A percentile compares a stretch with the other conserved stretches of the same genome.
Evolutionary conservation across 331 rosid genomes (phyloP).

Genomic region (Quercus tomentella): DNA sequence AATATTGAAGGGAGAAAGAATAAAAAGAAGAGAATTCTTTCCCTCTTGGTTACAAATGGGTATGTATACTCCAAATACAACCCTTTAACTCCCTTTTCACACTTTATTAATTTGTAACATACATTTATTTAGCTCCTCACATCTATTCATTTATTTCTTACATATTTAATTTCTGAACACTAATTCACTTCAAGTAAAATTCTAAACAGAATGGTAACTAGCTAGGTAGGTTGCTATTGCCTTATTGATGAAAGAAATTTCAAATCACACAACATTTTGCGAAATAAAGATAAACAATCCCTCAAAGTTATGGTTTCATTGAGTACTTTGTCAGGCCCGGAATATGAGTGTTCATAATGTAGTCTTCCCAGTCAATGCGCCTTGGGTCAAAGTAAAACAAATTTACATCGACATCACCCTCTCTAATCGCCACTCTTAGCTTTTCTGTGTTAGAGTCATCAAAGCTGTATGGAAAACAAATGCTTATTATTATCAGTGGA

Average conservation of each 20-base stretch:
- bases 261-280: background rate
- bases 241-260: background rate
- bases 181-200: background rate
- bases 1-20: no score
- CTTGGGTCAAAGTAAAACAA: constrained; percentile 32
- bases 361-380: constrained; percentile 37
- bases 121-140: no score
- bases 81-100: no score
- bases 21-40: no score
- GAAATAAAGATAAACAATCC: background rate
- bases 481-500: background rate
- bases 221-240: no score
- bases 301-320: background rate
- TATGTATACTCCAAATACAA: no score
- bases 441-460: constrained; percentile 35
- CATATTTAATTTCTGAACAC: background rate
- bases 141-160: no score
- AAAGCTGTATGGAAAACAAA: constrained; percentile 19
- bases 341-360: constrained; percentile 31
- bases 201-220: no score
- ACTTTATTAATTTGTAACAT: no score
- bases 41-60: no score
- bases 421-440: constrained; percentile 7
- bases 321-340: constrained; percentile 26
- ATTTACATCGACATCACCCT: background rate